Conservation (phyloP, 345 rosid species). For the Noccaea caerulescens region DNA sequence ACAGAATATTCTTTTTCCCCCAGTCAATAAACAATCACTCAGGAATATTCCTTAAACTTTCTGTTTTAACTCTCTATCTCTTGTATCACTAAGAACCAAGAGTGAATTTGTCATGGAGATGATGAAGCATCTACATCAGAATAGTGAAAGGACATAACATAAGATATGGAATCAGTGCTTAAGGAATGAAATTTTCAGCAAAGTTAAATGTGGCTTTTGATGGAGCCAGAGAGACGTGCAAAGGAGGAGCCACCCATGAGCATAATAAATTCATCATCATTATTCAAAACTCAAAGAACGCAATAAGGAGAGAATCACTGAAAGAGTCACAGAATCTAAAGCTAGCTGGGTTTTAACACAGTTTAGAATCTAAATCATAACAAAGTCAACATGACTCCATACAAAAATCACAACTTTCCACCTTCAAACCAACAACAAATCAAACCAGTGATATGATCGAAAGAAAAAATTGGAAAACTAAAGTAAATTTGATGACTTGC, state of each 20-base stretch:
- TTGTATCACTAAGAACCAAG: background rate
- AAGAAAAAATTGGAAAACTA: too few relatives aligned
- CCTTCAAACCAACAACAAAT: background rate
- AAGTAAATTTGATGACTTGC: background rate
- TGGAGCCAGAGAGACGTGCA: constrained; percentile 35
- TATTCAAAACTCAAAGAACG: constrained; percentile 12
- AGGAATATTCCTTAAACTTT: constrained; percentile 26
- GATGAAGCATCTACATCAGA: constrained; percentile 25
- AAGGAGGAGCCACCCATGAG: constrained; percentile 27
- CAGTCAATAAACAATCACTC: constrained; percentile 17
- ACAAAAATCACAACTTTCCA: background rate
- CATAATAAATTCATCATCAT: background rate
- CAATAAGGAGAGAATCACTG: background rate
- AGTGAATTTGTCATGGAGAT: constrained; percentile 5
- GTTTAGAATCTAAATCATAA: background rate
- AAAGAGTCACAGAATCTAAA: constrained; percentile 12
- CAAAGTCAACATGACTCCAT: constrained; percentile 3
- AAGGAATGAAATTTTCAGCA: constrained; percentile 27
- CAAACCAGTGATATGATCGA: background rate
- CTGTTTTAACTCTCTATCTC: constrained; percentile 2
- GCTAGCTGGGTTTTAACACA: constrained; percentile 15
- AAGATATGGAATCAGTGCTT: constrained; percentile 45
- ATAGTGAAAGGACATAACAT: constrained; percentile 41
- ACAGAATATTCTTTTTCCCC: background rate
- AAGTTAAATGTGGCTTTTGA: constrained; percentile 36